Percentiles rank a stretch among this genome's conserved stretches.
These are phyloP conservation scores for Quambalaria eucalypti DNA, from an alignment of 1,284 basidiomycete species.

Conservation along the genomic window DNA sequence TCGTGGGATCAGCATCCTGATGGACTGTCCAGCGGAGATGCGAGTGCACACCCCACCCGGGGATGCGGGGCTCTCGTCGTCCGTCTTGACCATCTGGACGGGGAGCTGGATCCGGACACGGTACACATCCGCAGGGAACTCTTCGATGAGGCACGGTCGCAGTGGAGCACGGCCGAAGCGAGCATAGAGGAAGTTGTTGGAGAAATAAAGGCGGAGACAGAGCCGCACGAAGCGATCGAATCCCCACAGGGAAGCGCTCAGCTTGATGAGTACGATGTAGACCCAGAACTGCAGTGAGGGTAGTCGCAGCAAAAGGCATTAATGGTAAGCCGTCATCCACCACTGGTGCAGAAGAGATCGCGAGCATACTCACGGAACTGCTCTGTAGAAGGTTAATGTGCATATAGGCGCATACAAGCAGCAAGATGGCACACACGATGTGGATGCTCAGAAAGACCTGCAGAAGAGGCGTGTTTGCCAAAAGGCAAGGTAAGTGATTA, in stretches of 20 bases:
- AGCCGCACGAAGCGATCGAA: too few relatives aligned
- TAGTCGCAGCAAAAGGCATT: too few relatives aligned
- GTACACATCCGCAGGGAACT: background rate
- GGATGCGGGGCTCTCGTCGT: background rate
- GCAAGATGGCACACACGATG: background rate
- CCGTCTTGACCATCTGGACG: background rate
- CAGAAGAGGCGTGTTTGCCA: background rate
- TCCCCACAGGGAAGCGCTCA: too few relatives aligned
- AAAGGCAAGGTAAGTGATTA: too few relatives aligned
- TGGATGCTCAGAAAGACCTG: background rate
- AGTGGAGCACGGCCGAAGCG: background rate
- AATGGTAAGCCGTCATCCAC: too few relatives aligned
- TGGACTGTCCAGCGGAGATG: background rate
- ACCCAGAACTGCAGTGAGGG: too few relatives aligned
- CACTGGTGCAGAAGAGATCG: too few relatives aligned
- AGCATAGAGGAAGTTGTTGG: background rate
- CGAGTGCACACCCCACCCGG: background rate
- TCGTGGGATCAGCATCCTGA: conserved; percentile 19
- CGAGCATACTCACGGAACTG: background rate
- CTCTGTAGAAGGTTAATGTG: background rate
- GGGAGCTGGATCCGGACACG: background rate
- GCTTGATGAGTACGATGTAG: too few relatives aligned
- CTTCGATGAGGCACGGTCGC: background rate
- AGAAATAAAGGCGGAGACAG: background rate
- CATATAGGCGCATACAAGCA: background rate